Percentiles rank a stretch among this genome's conserved stretches.
Evolutionary conservation across 2,329 filamentous ascomycete species (phyloP).

Genomic region (Bipolaris gigantea): DNA sequence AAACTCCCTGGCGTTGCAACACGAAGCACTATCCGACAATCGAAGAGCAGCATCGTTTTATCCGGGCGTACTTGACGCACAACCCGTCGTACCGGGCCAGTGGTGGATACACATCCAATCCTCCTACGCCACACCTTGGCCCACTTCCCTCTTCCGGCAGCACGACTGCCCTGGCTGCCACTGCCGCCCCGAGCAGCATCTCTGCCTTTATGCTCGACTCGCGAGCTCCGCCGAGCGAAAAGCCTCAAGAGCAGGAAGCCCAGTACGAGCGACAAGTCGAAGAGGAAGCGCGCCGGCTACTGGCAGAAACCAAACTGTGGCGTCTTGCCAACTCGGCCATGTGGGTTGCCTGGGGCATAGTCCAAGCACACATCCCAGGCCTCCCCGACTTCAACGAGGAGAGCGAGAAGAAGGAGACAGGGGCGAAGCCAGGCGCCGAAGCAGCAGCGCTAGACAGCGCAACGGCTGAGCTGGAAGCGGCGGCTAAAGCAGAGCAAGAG

Average conservation of each 20-base stretch:
- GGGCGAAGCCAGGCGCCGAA: slow-evolving; percentile 16
- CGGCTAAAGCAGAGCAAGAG: slow-evolving; percentile 22
- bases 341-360: slow-evolving; percentile 96
- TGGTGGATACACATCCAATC: slow-evolving; percentile 56
- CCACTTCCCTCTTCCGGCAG: slow-evolving; percentile 39
- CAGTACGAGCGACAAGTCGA: slow-evolving; percentile 63
- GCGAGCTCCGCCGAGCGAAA: slow-evolving; percentile 41
- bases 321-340: slow-evolving; percentile 81
- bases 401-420: slow-evolving; percentile 13
- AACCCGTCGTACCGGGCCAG: slow-evolving; percentile 65
- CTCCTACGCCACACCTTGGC: slow-evolving; percentile 36
- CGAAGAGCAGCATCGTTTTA: slow-evolving; percentile 82
- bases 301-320: slow-evolving; percentile 83
- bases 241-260: slow-evolving; percentile 50
- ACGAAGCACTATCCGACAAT: slow-evolving; percentile 70
- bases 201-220: slow-evolving; percentile 77
- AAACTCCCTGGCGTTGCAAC: slow-evolving; percentile 67
- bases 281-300: slow-evolving; percentile 66
- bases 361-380: slow-evolving; percentile 85
- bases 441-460: slow-evolving; percentile 35
- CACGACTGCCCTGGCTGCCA: slow-evolving; percentile 37
- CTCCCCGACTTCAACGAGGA: slow-evolving; percentile 57
- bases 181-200: slow-evolving; percentile 45
- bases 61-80: slow-evolving; percentile 85
- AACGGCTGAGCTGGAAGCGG: slow-evolving; percentile 23